Conservation (phyloP, 202 grass and related monocot species). For the Hordeum pubiflorum region DNA sequence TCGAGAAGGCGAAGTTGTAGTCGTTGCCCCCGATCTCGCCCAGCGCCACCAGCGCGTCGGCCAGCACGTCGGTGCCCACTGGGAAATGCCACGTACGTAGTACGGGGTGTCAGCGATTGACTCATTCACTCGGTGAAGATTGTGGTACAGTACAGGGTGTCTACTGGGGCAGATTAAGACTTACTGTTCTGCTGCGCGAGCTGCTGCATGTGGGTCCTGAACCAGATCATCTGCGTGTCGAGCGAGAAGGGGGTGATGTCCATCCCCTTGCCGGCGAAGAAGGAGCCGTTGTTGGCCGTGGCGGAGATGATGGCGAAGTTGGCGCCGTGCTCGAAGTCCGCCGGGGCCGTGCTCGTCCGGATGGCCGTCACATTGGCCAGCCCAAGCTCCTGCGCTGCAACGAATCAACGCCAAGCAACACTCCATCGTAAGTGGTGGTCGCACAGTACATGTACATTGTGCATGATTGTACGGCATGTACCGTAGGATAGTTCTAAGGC, state of each 20-base stretch:
- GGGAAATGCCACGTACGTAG: too few species aligned
- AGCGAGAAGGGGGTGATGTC: constrained; percentile 29
- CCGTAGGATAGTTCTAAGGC: background rate
- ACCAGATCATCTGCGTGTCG: constrained; percentile 49
- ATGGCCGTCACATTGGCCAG: constrained; percentile 39
- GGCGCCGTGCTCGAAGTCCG: constrained; percentile 44
- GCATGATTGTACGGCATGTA: background rate
- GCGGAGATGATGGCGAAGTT: constrained; percentile 70
- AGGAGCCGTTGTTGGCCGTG: constrained; percentile 44
- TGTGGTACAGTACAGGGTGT: too few species aligned
- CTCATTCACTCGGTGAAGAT: too few species aligned
- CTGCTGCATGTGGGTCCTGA: constrained; percentile 28
- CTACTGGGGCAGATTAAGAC: background rate
- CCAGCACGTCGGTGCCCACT: background rate
- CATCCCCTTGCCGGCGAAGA: constrained; percentile 48
- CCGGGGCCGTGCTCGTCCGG: constrained; percentile 11
- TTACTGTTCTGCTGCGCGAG: constrained; percentile 9
- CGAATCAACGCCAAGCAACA: background rate
- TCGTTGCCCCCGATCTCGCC: constrained; percentile 95
- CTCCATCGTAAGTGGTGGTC: background rate
- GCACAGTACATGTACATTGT: background rate
- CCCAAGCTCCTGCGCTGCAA: constrained; percentile 45
- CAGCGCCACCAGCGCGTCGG: constrained; percentile 48
- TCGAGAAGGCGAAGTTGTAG: constrained; percentile 53
- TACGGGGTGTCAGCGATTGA: too few species aligned